These are phyloP conservation scores for Dioszegia crocea DNA, from an alignment of 768 basidiomycete genomes.

Conservation along the genomic window DNA sequence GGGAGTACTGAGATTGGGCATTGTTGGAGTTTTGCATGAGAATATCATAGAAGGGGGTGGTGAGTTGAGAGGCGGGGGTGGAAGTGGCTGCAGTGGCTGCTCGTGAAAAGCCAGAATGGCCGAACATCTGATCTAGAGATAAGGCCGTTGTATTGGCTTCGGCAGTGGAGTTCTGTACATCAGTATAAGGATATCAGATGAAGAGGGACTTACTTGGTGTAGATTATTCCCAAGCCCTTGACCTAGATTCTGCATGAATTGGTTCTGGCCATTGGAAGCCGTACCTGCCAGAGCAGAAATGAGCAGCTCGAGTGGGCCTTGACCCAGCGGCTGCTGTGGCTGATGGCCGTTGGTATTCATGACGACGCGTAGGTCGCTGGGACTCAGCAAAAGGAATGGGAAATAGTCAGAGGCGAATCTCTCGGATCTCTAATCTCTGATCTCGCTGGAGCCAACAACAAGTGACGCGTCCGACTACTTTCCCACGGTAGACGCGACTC, in stretches of 20 bases:
- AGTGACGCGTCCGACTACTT: neutral
- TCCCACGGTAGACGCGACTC: neutral
- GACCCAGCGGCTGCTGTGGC: too few relatives aligned
- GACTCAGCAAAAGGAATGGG: too few relatives aligned
- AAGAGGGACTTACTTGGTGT: neutral
- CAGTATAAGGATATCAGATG: neutral
- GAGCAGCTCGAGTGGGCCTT: too few relatives aligned
- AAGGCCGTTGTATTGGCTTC: neutral
- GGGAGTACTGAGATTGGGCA: neutral
- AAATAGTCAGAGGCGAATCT: too few relatives aligned
- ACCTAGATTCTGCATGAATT: neutral
- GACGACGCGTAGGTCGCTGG: too few relatives aligned
- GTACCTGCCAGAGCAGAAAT: too few relatives aligned
- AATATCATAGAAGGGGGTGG: slow-evolving; percentile 4
- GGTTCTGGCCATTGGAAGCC: neutral
- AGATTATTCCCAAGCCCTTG: neutral
- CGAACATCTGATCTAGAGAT: slow-evolving; percentile 8
- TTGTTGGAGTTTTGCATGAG: slow-evolving; percentile 1
- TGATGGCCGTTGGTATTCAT: too few relatives aligned
- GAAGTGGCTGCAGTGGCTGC: neutral
- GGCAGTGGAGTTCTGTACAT: neutral
- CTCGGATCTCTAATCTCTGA: too few relatives aligned
- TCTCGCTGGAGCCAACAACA: neutral
- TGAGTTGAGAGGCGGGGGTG: slow-evolving; percentile 1
- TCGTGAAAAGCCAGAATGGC: slow-evolving; percentile 7